Conservation (phyloP, 208 protist species). For the Leishmania mexicana region DNA sequence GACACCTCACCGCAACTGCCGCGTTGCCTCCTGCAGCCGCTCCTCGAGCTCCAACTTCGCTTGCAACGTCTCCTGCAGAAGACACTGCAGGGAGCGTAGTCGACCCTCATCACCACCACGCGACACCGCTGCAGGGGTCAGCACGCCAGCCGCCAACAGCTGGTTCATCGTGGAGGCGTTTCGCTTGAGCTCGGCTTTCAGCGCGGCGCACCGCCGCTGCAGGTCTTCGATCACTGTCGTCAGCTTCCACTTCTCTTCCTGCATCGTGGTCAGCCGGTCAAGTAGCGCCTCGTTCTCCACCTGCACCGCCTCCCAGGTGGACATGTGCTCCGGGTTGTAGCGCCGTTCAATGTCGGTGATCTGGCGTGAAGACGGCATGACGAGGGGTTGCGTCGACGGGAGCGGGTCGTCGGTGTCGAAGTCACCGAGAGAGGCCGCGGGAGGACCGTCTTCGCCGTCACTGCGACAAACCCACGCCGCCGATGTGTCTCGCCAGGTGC, state of each 20-base stretch:
- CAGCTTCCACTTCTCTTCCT: conserved; percentile 65
- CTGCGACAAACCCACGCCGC: conserved; percentile 10
- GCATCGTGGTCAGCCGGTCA: conserved; percentile 44
- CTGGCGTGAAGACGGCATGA: conserved; percentile 2
- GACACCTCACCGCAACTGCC: background rate
- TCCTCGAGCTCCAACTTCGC: conserved; percentile 66
- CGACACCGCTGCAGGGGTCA: conserved; percentile 24
- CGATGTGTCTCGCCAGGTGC: conserved; percentile 14
- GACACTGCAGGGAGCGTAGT: conserved; percentile 56
- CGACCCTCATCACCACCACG: conserved; percentile 32
- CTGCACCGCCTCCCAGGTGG: conserved; percentile 54
- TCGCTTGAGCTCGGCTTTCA: conserved; percentile 37
- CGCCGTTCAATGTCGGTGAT: conserved; percentile 41
- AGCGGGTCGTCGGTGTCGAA: conserved; percentile 1
- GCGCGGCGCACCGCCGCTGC: conserved; percentile 33
- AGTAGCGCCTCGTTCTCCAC: conserved; percentile 66
- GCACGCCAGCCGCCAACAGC: conserved; percentile 23
- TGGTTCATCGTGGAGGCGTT: conserved; percentile 44
- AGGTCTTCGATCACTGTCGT: conserved; percentile 49
- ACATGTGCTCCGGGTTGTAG: conserved; percentile 54
- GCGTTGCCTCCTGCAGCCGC: conserved; percentile 33
- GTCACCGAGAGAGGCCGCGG: conserved; percentile 1
- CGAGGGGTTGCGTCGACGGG: conserved; percentile 1
- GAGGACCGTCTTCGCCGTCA: conserved; percentile 1
- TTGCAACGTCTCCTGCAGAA: conserved; percentile 65